Evolutionary conservation across 1,139 yeast genomes (phyloP), one percentile per base, ranked within the genome.

Genomic region (Candida sanyaensis): DNA sequence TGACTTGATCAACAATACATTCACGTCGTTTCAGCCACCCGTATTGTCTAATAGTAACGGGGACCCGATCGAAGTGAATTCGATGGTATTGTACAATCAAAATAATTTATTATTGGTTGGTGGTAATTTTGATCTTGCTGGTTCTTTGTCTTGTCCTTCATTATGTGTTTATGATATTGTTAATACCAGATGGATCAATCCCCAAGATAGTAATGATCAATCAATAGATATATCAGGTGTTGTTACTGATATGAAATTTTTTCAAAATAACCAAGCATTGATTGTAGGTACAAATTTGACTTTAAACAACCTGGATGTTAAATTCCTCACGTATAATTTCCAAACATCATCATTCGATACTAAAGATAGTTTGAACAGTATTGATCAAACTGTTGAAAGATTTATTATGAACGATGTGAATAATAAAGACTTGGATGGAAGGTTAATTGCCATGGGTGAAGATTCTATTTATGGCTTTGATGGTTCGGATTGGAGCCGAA

Each of bases 71-170:
- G 56, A 61, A 37, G 79, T 88, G 7, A 80, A 78, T 48, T 66
- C 86, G 2, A 65, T 88, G 50, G 81, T 78, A 2, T 72, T 76
- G 48, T 77, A 80, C 53, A 84, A 82, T 32, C 67, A 69, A 29
- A 73, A 73, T 7, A 63, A 75, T 24, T 73, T 77, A 24, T 63
- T 91, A 17, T 71, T 90, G 36, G 87, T 89, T 9, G 96, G 89
- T 43, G 99, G 99, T 21, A 73, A 81, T 42, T 89, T 89, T 59
- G 77, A 75, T 29, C 65, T 72, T 33, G 86, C 87, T 3, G 85
- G 88, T 0, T 72, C 83, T 7, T 67, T 80, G 51, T 68, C 72
- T 41, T 90, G 97, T 66, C 66, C 72, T 2, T 79, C 83, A 2
- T 65, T 90, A 43, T 89, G 96, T 62, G 69, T 87, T 39, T 90